Percentiles rank a stretch among this genome's conserved stretches.
These are phyloP conservation scores for Glycine tomentella DNA, from an alignment of 306 rosid species.

Conservation along the genomic window DNA sequence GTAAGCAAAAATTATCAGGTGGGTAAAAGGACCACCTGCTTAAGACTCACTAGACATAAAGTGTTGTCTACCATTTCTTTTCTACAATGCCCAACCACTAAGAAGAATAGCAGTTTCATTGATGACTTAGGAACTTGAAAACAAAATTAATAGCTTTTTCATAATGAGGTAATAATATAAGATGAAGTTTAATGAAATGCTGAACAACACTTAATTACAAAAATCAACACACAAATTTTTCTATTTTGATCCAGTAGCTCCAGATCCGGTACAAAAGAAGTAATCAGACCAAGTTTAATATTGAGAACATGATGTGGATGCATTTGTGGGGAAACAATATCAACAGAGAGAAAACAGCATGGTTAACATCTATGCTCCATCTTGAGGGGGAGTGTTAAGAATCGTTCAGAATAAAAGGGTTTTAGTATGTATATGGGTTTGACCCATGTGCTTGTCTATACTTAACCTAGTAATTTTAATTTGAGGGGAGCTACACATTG, in stretches of 20 bases:
- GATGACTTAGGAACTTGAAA: not conserved
- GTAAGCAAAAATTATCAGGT: conserved; percentile 1
- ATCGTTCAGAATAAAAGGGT: too few relatives aligned
- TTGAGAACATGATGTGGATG: not conserved
- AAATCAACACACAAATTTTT: not conserved
- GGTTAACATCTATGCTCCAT: too few relatives aligned
- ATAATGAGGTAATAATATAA: conserved; percentile 11
- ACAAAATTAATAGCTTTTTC: not conserved
- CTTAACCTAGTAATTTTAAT: too few relatives aligned
- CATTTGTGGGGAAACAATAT: not conserved
- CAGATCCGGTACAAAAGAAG: not conserved
- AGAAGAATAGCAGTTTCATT: conserved; percentile 13
- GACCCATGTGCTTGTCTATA: too few relatives aligned
- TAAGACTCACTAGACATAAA: conserved; percentile 1
- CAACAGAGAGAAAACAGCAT: too few relatives aligned
- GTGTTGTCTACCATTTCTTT: conserved; percentile 1
- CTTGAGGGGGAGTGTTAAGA: too few relatives aligned
- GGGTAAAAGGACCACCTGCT: not conserved
- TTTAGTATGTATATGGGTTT: too few relatives aligned
- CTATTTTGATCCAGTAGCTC: not conserved
- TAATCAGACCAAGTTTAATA: not conserved
- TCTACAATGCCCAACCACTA: conserved; percentile 23
- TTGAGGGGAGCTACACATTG: too few relatives aligned
- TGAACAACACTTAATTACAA: not conserved
- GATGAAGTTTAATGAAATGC: conserved; percentile 2